Base-by-base conservation (phyloP, 2,329 filamentous ascomycete genomes). In the Botrytis sinoallii region DNA sequence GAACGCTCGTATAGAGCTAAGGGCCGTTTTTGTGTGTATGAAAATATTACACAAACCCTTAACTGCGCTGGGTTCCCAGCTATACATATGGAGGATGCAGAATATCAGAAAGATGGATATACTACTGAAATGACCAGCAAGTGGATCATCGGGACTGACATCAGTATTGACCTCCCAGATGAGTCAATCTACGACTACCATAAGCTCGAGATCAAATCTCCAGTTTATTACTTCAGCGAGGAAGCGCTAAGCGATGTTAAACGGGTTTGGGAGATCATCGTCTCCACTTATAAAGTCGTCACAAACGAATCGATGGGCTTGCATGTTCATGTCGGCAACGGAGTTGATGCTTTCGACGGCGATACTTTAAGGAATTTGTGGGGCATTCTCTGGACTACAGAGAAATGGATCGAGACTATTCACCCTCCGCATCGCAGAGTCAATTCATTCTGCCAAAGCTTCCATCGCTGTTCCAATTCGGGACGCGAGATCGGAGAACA, bases 271-370 rank as follows among this genome's bases (percentile, higher is more conserved):
- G 40, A 40, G n/a, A 42, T 77, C 20, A 46, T 80, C 22, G 22
- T 57, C 5, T 70, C 70, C 3, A 75, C 66, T 0, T 78, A 79
- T 66, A 72, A 77, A 20, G 42, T 81, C 9, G 59, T 75, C 16
- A 63, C 72, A 52, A 81, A 81, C 61, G 44, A 73, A 1, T 75
- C 74, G 1, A 78, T 76, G 44, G 80, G 79, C 0, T 48, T 81
- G 0, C 81, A 82, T 70, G 77, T 82, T 25, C 81, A 83, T 70
- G 75, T 82, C n/a, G 81, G 81, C 4, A 78, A 81, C 48, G 77
- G 77, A 5, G 55, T 52, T 25, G n/a, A 74, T 9, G 76, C 77
- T 1, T 81, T 81, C 52, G 71, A 74, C 9, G 55, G 78, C 16
- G 38, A 70, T 12, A 78, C 77, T 2, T 48, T 83, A 16, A 77